A percentile compares a stretch with the other conserved stretches of the same genome.
Evolutionary conservation across 2,329 filamentous ascomycete genomes (phyloP).

Genomic region (Aureobasidium sp.): DNA sequence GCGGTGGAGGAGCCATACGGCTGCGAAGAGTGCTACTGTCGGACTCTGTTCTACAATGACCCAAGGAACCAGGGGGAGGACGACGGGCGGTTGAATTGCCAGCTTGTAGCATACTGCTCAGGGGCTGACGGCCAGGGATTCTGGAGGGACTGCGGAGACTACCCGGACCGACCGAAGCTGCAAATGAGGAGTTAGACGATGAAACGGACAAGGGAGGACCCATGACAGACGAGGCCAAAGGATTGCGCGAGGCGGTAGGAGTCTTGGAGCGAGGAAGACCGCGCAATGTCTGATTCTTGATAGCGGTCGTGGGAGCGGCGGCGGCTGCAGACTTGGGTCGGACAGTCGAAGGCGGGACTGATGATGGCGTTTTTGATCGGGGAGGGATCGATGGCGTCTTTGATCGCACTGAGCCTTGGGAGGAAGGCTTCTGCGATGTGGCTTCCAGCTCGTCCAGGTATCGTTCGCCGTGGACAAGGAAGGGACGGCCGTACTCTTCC

Average conservation of each 20-base stretch:
- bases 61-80: slow-evolving; percentile 32
- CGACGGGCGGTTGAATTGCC: slow-evolving; percentile 74
- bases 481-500: slow-evolving; percentile 86
- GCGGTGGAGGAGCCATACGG: slow-evolving; percentile 34
- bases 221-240: slow-evolving; percentile 20
- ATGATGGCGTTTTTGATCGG: slow-evolving; percentile 1
- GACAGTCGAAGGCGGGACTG: neutral
- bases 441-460: slow-evolving; percentile 80
- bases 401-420: slow-evolving; percentile 42
- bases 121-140: slow-evolving; percentile 60
- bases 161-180: slow-evolving; percentile 26
- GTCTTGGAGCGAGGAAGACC: slow-evolving; percentile 31
- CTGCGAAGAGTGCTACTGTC: slow-evolving; percentile 30
- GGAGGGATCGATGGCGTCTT: slow-evolving; percentile 55
- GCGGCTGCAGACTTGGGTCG: slow-evolving; percentile 25
- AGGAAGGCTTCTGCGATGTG: slow-evolving; percentile 38
- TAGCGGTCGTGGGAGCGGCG: slow-evolving; percentile 25
- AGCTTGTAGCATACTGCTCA: slow-evolving; percentile 61
- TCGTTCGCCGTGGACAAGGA: slow-evolving; percentile 83
- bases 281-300: slow-evolving; percentile 3
- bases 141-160: slow-evolving; percentile 52
- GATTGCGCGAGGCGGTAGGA: slow-evolving; percentile 28
- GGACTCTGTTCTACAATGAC: slow-evolving; percentile 29
- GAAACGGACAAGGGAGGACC: slow-evolving; percentile 20
- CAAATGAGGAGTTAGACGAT: slow-evolving; percentile 29